Percentiles rank a stretch among this genome's conserved stretches.
Evolutionary conservation across 495 filamentous ascomycete species (phyloP).

Genomic region (Neurospora tetraspora): DNA sequence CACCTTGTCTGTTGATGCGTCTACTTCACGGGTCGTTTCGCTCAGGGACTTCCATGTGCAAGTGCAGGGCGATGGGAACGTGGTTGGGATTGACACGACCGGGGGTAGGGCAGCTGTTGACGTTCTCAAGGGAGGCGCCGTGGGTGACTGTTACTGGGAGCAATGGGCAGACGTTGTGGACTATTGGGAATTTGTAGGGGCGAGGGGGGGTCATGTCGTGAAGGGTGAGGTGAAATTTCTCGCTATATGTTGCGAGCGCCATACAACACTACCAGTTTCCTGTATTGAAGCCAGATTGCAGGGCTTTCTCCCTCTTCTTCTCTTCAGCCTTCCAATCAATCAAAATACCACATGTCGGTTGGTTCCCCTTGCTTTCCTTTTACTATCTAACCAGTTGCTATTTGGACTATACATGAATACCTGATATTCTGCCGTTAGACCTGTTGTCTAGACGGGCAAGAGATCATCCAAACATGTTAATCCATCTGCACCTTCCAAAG

Average conservation of each 20-base stretch:
- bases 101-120: neutral
- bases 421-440: too few species aligned
- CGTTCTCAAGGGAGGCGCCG: slow-evolving; percentile 3
- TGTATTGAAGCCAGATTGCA: neutral
- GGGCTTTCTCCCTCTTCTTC: neutral
- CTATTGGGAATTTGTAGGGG: neutral
- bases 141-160: slow-evolving; percentile 3
- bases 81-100: slow-evolving; percentile 10
- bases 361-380: neutral
- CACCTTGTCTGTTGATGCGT: slow-evolving; percentile 1
- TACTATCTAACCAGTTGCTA: neutral
- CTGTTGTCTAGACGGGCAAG: too few species aligned
- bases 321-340: neutral
- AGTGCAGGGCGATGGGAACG: slow-evolving; percentile 11
- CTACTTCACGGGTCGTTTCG: neutral
- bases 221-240: neutral
- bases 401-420: neutral
- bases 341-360: neutral
- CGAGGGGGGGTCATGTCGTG: neutral
- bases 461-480: too few species aligned
- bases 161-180: slow-evolving; percentile 3
- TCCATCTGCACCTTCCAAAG: too few species aligned
- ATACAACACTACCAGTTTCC: neutral
- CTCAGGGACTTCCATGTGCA: slow-evolving; percentile 8
- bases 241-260: neutral